A percentile compares a stretch with the other conserved stretches of the same genome.
Evolutionary conservation across 2,329 filamentous ascomycete genomes (phyloP).

Genomic region (Bipolaris bicolor): DNA sequence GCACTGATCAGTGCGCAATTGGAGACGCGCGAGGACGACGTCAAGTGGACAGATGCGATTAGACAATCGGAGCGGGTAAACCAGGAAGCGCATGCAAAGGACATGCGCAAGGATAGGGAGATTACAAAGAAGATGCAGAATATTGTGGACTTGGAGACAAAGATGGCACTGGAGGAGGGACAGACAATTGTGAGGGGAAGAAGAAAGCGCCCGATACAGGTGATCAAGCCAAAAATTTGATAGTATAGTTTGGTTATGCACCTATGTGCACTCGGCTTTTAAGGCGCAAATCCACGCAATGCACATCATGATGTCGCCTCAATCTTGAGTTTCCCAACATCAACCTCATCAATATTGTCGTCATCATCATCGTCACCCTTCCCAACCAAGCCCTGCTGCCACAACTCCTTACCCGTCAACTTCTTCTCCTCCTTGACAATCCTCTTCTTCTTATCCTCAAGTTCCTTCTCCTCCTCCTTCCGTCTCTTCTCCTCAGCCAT

Average conservation of each 20-base stretch:
- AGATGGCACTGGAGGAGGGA: slow-evolving; percentile 51
- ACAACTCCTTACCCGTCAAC: slow-evolving; percentile 66
- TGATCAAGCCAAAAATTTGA: slow-evolving; percentile 21
- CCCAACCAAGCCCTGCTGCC: slow-evolving; percentile 58
- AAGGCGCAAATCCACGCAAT: not conserved
- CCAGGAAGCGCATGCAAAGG: slow-evolving; percentile 21
- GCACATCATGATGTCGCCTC: slow-evolving; percentile 52
- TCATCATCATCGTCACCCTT: slow-evolving; percentile 73
- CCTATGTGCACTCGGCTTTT: slow-evolving; percentile 17
- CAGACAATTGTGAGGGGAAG: slow-evolving; percentile 37
- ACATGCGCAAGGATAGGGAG: slow-evolving; percentile 35
- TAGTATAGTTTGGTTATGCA: not conserved
- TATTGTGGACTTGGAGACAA: slow-evolving; percentile 57
- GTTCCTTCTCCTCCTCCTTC: slow-evolving; percentile 71
- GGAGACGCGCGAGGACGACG: slow-evolving; percentile 19
- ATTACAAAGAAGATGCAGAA: slow-evolving; percentile 53
- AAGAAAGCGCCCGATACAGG: slow-evolving; percentile 30
- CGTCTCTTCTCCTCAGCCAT: slow-evolving; percentile 72
- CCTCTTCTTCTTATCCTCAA: slow-evolving; percentile 63
- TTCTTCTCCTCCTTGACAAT: slow-evolving; percentile 75
- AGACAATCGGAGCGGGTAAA: slow-evolving; percentile 26
- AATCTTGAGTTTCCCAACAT: slow-evolving; percentile 46
- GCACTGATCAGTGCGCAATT: slow-evolving; percentile 34
- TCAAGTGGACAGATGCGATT: slow-evolving; percentile 43
- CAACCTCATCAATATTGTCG: slow-evolving; percentile 62